A percentile compares a stretch with the other conserved stretches of the same genome.
Conservation (phyloP, 768 basidiomycete species). For the Trametes cinnabarina region DNA sequence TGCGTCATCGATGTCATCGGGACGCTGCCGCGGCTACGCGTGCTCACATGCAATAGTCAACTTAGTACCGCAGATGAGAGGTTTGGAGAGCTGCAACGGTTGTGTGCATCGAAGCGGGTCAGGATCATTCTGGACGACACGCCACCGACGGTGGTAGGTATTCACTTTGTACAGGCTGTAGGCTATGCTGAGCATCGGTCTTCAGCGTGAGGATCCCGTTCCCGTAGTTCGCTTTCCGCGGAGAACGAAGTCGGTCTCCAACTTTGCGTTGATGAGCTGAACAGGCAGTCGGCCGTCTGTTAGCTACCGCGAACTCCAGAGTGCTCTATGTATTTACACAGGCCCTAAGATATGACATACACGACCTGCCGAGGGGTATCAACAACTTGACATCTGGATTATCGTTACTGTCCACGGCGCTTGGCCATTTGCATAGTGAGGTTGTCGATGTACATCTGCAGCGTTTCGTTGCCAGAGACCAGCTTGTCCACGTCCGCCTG, state of each 20-base stretch:
- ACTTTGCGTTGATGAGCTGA: conserved; percentile 36
- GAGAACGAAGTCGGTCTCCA: conserved; percentile 35
- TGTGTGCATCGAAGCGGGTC: conserved; percentile 33
- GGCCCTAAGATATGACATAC: neutral
- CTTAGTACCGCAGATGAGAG: conserved; percentile 20
- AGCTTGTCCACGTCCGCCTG: conserved; percentile 83
- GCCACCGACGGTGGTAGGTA: conserved; percentile 39
- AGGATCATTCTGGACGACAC: conserved; percentile 28
- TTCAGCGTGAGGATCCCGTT: conserved; percentile 39
- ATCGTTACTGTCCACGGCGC: conserved; percentile 46
- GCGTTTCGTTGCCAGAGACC: conserved; percentile 71
- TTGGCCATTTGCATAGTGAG: conserved; percentile 85
- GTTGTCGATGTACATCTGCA: conserved; percentile 90
- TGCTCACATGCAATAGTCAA: conserved; percentile 37
- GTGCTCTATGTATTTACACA: too few species aligned
- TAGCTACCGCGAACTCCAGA: too few species aligned
- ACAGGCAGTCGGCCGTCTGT: neutral
- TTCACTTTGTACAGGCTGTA: neutral
- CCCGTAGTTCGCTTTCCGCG: conserved; percentile 32
- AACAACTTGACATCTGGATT: neutral
- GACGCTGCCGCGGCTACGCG: conserved; percentile 33
- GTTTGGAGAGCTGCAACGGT: conserved; percentile 26
- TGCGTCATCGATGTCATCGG: conserved; percentile 34
- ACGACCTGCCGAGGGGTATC: neutral
- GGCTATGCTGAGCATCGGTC: neutral